These are phyloP conservation scores for Calendula officinalis DNA, from an alignment of 129 eudicot species.

Conservation along the genomic window DNA sequence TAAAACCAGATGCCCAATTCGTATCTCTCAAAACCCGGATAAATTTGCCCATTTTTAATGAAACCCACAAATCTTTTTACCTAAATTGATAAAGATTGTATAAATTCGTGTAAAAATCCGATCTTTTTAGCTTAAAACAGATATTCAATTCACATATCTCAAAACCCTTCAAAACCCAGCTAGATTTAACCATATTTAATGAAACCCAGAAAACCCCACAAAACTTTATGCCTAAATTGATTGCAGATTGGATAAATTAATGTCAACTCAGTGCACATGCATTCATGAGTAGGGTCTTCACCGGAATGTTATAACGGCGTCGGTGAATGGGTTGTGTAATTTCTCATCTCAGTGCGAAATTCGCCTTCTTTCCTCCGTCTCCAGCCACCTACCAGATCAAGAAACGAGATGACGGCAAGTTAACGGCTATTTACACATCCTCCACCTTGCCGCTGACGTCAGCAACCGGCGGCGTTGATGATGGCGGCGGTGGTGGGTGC, in stretches of 20 bases:
- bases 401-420: constrained; percentile 64
- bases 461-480: constrained; percentile 36
- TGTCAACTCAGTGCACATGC: constrained; percentile 16
- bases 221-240: background rate
- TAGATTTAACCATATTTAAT: constrained; percentile 1
- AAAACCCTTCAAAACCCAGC: background rate
- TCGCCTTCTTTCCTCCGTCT: constrained; percentile 83
- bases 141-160: background rate
- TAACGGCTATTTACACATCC: constrained; percentile 56
- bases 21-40: constrained; percentile 10
- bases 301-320: constrained; percentile 8
- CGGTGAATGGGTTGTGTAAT: constrained; percentile 68
- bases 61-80: background rate
- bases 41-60: background rate
- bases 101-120: background rate
- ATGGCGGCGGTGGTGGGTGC: constrained; percentile 47
- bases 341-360: constrained; percentile 71
- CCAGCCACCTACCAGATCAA: constrained; percentile 82
- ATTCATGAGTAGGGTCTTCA: constrained; percentile 40
- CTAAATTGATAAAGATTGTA: background rate
- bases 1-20: constrained; percentile 10
- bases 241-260: background rate
- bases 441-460: constrained; percentile 47
- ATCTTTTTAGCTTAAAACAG: background rate
- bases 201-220: constrained; percentile 4